Evolutionary conservation across 2,329 filamentous ascomycete species (phyloP), one percentile per base, ranked within the genome.

Genomic region (Lomentospora prolificans): DNA sequence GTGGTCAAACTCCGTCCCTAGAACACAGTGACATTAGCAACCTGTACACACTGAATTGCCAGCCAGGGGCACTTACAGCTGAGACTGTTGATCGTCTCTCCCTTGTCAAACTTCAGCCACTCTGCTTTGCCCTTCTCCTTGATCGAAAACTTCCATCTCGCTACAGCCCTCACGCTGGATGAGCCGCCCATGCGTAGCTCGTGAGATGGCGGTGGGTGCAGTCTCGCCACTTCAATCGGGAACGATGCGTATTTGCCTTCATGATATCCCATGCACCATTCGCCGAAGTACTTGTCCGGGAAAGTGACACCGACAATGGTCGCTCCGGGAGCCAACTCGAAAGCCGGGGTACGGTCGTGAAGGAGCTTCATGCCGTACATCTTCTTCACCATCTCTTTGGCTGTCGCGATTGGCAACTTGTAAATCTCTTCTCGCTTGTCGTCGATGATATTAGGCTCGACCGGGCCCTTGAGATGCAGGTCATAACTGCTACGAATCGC

Each of bases 41-140:
- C 3, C n/a, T 10, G 24, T 30, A 17, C 25, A 30, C 5, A 8
- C 14, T n/a, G 27, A 27, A 28, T 24, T 10, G 30, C 12, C 31
- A 22, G 33, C 6, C 8, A 31, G 17, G 17, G 46, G 10, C 9
- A 73, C 76, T 71, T 63, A 77, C 77, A 80, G 54, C 69, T 70
- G 24, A 81, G 89, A 68, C 85, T 89, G 60, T 76, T 82, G 14
- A 87, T 85, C 3, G 76, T 73, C 59, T 88, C 85, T 19, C 81
- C 81, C 64, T 84, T 85, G 28, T 85, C 82, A 63, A 88, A 80
- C 60, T 70, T 74, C n/a, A 82, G 68, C 79, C 79, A 82, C 9
- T 73, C 65, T 27, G 71, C 71, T 22, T 64, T 64, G 10, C 64
- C 60, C 55, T 61, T 63, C 12, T 58, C 55, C 59, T 73, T 76